Evolutionary conservation across 2,329 filamentous ascomycete species (phyloP).

Genomic region (Paracoccidioides lutzii): DNA sequence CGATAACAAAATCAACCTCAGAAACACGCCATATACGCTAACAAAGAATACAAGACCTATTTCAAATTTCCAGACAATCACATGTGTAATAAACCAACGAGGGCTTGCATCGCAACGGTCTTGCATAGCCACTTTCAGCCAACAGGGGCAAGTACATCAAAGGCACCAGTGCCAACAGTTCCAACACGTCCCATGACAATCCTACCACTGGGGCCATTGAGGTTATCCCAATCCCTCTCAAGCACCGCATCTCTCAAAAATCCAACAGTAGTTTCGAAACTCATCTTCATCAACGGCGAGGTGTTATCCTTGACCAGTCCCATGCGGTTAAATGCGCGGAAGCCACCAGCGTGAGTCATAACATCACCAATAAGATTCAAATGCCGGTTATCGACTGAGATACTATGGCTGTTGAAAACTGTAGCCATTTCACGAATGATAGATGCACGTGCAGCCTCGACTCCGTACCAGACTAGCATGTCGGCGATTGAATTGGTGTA

Average conservation of each 20-base stretch:
- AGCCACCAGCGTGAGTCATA: conserved; percentile 89
- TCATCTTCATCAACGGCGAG: conserved; percentile 96
- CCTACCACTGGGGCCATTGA: conserved; percentile 71
- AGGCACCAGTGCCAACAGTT: conserved; percentile 76
- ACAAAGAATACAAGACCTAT: background rate
- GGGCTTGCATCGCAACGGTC: conserved; percentile 2
- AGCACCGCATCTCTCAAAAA: conserved; percentile 88
- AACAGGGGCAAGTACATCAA: conserved; percentile 61
- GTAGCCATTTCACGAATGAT: conserved; percentile 76
- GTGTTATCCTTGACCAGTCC: conserved; percentile 67
- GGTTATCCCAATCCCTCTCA: conserved; percentile 79
- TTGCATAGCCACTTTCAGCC: conserved; percentile 18
- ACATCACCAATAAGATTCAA: conserved; percentile 91
- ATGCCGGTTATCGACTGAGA: conserved; percentile 81
- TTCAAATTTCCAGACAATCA: too few species aligned
- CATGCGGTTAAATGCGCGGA: conserved; percentile 83
- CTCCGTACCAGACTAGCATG: conserved; percentile 74
- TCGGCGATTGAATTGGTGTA: conserved; percentile 87
- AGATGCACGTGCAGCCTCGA: conserved; percentile 77
- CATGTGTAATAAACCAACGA: conserved; percentile 6
- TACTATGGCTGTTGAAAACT: conserved; percentile 85
- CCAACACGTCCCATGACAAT: conserved; percentile 78
- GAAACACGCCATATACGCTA: background rate
- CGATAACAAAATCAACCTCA: background rate
- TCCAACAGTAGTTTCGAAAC: conserved; percentile 90